A percentile compares a stretch with the other conserved stretches of the same genome.
These are phyloP conservation scores for Daldinia decipiens DNA, from an alignment of 495 filamentous ascomycete genomes.

Conservation along the genomic window DNA sequence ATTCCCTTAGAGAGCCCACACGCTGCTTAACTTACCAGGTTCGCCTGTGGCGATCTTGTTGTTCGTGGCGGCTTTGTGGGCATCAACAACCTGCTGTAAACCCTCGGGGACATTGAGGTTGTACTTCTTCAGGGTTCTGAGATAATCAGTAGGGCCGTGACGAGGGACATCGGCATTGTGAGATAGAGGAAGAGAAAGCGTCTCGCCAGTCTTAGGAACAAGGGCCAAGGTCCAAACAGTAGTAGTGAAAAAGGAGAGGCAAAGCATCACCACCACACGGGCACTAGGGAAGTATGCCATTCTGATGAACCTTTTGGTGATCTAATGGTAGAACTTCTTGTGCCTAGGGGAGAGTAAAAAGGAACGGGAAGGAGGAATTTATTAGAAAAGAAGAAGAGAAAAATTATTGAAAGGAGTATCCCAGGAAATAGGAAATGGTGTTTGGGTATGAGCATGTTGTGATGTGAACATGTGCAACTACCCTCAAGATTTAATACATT, in stretches of 20 bases:
- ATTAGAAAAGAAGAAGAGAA: constrained; percentile 1
- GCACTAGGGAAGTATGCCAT: constrained; percentile 33
- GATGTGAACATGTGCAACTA: constrained; percentile 18
- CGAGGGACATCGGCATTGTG: constrained; percentile 41
- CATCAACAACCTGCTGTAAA: constrained; percentile 44
- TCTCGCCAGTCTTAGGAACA: constrained; percentile 32
- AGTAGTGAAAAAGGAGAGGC: constrained; percentile 28
- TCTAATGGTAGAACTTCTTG: constrained; percentile 6
- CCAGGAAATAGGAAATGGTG: constrained; percentile 1
- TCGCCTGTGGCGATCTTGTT: constrained; percentile 26
- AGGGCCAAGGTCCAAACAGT: constrained; percentile 19
- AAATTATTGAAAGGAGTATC: constrained; percentile 21
- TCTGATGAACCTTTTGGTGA: constrained; percentile 13
- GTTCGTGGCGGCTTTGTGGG: constrained; percentile 32
- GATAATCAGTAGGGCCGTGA: constrained; percentile 46
- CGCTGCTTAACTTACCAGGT: constrained; percentile 23
- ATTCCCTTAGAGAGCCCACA: background rate
- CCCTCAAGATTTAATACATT: constrained; percentile 14
- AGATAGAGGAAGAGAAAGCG: constrained; percentile 38
- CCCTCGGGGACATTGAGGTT: constrained; percentile 43
- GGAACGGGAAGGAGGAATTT: constrained; percentile 2
- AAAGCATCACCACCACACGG: constrained; percentile 36
- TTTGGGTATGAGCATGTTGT: constrained; percentile 23
- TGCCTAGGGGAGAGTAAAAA: background rate
- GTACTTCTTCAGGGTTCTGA: constrained; percentile 48